Base-by-base conservation (phyloP, 169 alveolate genomes). In the Cryptosporidium tyzzeri region DNA sequence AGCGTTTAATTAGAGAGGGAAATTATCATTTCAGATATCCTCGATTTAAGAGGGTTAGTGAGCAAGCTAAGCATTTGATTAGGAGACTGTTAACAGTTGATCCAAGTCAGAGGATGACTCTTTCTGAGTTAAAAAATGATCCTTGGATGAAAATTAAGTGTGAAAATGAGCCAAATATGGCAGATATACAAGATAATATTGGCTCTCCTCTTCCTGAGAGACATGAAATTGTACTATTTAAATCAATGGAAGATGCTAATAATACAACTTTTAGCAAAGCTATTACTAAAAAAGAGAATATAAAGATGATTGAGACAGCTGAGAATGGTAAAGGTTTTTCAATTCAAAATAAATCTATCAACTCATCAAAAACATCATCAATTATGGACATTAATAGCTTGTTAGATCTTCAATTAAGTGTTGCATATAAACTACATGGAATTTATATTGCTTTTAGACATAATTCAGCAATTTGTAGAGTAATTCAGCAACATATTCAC, bases 21-120 rank as follows among this genome's bases (percentile, higher is more conserved):
- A 69, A 70, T 26, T 85, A 69, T 62, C 92, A 85, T 35, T 85
- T 85, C 65, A 70, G 92, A 44, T 85, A 85, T 65, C 86, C 92
- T n/a, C 80, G 86, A 16, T 85, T 85, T 68, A 44, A 85, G 37
- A 85, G 48, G 39, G 92, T 85, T 3, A 50, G 85, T 18, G 62
- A 50, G 23, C 61, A 68, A 44, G 92, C 92, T 29, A 65, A 68
- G 23, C 48, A 70, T 2, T 48, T 85, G 29, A 85, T 85, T 61
- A 31, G 61, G 23, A 59, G 85, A 39, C 48, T 80, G 1, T 65
- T 80, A n/a, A 80, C 89, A 18, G 89, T 80, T 1, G 67, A 80
- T 80, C 89, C 89, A 23, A 48, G 37, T 12, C 70, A 61, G 31
- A 59, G 89, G n/a, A 62, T 80, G 75, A 80, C 74, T 37, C 45